Conservation (phyloP, 2,329 filamentous ascomycete species). For the Fusarium foetens region DNA sequence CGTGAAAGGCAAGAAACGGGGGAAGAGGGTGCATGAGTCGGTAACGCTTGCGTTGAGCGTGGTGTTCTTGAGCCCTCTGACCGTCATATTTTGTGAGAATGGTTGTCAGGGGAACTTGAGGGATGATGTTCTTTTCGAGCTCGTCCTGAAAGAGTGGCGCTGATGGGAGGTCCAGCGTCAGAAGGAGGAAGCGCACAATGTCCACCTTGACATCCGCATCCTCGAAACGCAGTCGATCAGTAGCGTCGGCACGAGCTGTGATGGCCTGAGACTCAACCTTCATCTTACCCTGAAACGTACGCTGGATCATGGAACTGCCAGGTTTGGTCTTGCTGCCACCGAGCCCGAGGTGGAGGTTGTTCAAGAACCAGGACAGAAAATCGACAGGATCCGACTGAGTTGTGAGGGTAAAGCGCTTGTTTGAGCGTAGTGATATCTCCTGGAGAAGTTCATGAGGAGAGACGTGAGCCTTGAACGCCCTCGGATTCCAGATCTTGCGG, state of each 20-base stretch:
- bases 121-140: constrained; percentile 94
- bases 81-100: constrained; percentile 96
- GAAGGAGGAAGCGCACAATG: constrained; percentile 83
- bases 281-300: constrained; percentile 91
- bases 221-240: constrained; percentile 91
- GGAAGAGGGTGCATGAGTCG: constrained; percentile 90
- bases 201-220: constrained; percentile 84
- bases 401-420: constrained; percentile 91
- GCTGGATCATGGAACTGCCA: constrained; percentile 86
- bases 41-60: constrained; percentile 89
- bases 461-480: constrained; percentile 95
- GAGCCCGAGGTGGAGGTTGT: constrained; percentile 90
- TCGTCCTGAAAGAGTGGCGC: constrained; percentile 97
- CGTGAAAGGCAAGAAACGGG: constrained; percentile 90
- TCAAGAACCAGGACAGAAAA: constrained; percentile 97
- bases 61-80: constrained; percentile 84
- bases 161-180: constrained; percentile 91
- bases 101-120: constrained; percentile 83
- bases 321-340: constrained; percentile 91
- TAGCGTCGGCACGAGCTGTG: constrained; percentile 87
- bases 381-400: constrained; percentile 95
- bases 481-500: constrained; percentile 97
- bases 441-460: constrained; percentile 97
- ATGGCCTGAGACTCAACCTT: constrained; percentile 95
- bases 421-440: constrained; percentile 89